Evolutionary conservation across 1,284 basidiomycete species (phyloP).

Genomic region (Puccinia hordei): DNA sequence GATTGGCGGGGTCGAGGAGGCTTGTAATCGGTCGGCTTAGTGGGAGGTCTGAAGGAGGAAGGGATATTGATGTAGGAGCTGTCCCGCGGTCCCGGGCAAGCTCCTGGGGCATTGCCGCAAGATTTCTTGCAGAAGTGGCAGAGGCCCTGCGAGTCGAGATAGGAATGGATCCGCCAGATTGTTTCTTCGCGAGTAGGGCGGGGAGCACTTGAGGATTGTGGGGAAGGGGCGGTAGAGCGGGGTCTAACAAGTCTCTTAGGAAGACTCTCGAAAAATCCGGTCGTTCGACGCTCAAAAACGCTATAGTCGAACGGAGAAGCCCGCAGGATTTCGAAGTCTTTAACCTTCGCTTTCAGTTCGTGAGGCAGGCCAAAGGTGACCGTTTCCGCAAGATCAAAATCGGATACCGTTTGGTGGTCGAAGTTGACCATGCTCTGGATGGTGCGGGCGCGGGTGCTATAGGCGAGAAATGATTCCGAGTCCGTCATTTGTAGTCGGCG

Average conservation of each 20-base stretch:
- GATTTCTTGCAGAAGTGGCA: conserved; percentile 18
- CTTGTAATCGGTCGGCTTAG: not conserved
- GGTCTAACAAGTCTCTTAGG: too few relatives aligned
- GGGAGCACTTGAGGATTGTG: too few relatives aligned
- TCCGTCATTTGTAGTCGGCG: not conserved
- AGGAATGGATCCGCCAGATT: conserved; percentile 15
- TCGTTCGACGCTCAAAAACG: not conserved
- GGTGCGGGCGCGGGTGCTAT: conserved; percentile 9
- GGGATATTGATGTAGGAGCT: not conserved
- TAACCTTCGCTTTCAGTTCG: not conserved
- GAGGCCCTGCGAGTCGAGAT: conserved; percentile 1
- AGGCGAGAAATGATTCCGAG: not conserved
- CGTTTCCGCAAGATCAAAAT: not conserved
- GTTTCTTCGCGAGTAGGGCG: not conserved
- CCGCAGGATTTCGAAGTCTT: not conserved
- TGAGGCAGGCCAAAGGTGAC: not conserved
- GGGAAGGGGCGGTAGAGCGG: too few relatives aligned
- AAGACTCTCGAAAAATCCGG: too few relatives aligned
- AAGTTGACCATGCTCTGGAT: conserved; percentile 14
- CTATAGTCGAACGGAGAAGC: not conserved
- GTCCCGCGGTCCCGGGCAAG: not conserved
- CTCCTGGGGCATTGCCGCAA: not conserved
- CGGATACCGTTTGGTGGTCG: not conserved
- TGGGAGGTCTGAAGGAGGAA: not conserved
- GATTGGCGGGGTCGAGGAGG: too few relatives aligned